A percentile compares a stretch with the other conserved stretches of the same genome.
Conservation (phyloP, 192 early-diverging fungal genomes). For the Backusella australiensis region DNA sequence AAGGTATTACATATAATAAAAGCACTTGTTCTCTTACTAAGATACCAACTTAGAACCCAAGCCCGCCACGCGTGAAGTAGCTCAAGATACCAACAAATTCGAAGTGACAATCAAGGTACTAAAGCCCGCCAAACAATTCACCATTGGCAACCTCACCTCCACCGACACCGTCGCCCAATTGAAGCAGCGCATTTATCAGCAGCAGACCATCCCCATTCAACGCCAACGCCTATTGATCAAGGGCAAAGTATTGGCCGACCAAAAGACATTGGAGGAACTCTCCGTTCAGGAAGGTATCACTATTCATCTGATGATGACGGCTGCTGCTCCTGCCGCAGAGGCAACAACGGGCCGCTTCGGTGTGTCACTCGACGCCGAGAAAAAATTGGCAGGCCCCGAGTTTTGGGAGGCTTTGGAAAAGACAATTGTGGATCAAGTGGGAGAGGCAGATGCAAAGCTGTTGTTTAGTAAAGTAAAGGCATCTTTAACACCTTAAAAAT, state of each 20-base stretch:
- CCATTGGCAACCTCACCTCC: constrained; percentile 14
- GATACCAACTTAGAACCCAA: neutral
- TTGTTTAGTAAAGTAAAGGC: constrained; percentile 9
- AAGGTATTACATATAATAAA: neutral
- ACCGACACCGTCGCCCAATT: constrained; percentile 21
- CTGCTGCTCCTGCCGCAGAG: neutral
- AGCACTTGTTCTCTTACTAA: neutral
- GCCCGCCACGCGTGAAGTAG: neutral
- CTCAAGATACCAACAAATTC: neutral
- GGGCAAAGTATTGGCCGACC: constrained; percentile 57
- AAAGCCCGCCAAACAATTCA: constrained; percentile 34
- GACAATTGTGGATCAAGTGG: constrained; percentile 6
- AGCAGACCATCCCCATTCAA: constrained; percentile 15
- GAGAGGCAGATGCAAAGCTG: constrained; percentile 11
- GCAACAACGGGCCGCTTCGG: constrained; percentile 1
- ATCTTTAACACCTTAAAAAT: constrained; percentile 3
- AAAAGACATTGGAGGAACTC: constrained; percentile 51
- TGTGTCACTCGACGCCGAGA: constrained; percentile 12
- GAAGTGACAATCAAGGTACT: constrained; percentile 29
- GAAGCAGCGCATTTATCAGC: constrained; percentile 36
- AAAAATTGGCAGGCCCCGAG: constrained; percentile 9
- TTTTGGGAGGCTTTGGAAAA: constrained; percentile 21
- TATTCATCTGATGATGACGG: constrained; percentile 51
- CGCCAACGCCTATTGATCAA: constrained; percentile 58
- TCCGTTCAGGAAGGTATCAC: constrained; percentile 38